A percentile compares a stretch with the other conserved stretches of the same genome.
These are phyloP conservation scores for Pseudogymnoascus sp. DNA, from an alignment of 2,329 filamentous ascomycete species.

Conservation along the genomic window DNA sequence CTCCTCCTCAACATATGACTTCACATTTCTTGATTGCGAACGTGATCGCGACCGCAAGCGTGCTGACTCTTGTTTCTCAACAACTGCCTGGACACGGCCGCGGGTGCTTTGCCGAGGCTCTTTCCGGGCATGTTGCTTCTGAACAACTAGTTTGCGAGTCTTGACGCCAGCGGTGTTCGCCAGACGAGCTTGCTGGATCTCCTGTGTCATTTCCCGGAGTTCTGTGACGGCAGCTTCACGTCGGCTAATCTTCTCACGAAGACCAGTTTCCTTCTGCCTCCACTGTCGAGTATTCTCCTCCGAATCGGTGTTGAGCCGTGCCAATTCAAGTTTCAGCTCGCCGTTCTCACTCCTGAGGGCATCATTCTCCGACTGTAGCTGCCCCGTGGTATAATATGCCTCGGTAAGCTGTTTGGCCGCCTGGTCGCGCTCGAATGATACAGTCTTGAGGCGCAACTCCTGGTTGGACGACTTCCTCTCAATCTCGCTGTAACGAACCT, in stretches of 20 bases:
- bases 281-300: slow-evolving; percentile 30
- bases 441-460: slow-evolving; percentile 53
- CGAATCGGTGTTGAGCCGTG: slow-evolving; percentile 33
- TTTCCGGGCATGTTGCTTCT: background rate
- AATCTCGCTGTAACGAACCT: slow-evolving; percentile 52
- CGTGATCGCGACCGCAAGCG: slow-evolving; percentile 10
- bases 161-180: background rate
- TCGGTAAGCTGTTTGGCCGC: slow-evolving; percentile 53
- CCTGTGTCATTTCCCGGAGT: slow-evolving; percentile 14
- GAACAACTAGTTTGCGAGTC: background rate
- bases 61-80: background rate
- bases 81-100: slow-evolving; percentile 15
- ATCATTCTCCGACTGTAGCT: slow-evolving; percentile 35
- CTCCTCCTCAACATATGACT: slow-evolving; percentile 33
- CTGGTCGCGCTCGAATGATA: slow-evolving; percentile 56
- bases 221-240: slow-evolving; percentile 12
- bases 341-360: slow-evolving; percentile 28
- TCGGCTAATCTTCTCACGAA: slow-evolving; percentile 30
- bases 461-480: slow-evolving; percentile 53
- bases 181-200: slow-evolving; percentile 10
- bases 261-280: slow-evolving; percentile 33
- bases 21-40: slow-evolving; percentile 26
- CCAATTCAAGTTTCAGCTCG: slow-evolving; percentile 17
- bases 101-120: background rate
- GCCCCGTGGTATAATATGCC: slow-evolving; percentile 47